These are phyloP conservation scores for Lagerstroemia speciosa DNA, from an alignment of 345 rosid species.

Conservation along the genomic window DNA sequence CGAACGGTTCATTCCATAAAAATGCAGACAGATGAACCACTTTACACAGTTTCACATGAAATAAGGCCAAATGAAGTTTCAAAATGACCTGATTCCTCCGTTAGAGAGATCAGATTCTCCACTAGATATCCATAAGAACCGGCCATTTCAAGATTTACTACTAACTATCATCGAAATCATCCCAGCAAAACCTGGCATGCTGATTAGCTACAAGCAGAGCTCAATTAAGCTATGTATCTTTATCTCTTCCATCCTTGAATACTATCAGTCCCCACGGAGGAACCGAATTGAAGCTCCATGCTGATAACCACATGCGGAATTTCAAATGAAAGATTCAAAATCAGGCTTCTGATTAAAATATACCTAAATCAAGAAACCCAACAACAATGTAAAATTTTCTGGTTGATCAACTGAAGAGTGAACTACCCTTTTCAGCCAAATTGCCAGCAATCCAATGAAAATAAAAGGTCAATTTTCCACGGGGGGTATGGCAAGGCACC, in stretches of 20 bases:
- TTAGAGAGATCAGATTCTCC: not conserved
- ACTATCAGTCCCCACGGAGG: not conserved
- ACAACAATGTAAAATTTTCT: not conserved
- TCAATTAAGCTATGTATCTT: not conserved
- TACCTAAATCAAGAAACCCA: not conserved
- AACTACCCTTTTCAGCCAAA: not conserved
- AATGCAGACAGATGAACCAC: not conserved
- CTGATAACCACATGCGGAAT: not conserved
- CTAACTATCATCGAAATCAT: not conserved
- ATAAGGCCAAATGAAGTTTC: not conserved
- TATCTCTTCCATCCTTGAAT: not conserved
- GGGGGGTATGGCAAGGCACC: constrained; percentile 21
- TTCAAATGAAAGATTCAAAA: not conserved
- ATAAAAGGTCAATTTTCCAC: not conserved
- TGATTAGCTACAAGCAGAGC: not conserved
- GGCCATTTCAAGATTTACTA: not conserved
- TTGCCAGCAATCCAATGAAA: not conserved
- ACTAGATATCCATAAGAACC: not conserved
- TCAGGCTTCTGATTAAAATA: not conserved
- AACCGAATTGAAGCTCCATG: not conserved
- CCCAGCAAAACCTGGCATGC: not conserved
- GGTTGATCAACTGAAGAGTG: not conserved
- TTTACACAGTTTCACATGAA: not conserved
- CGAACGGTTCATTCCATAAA: not conserved
- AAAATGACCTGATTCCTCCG: not conserved